phyloP scores from a whole-genome alignment of 2,329 filamentous ascomycete genomes.

The Boeremia exigua region DNA sequence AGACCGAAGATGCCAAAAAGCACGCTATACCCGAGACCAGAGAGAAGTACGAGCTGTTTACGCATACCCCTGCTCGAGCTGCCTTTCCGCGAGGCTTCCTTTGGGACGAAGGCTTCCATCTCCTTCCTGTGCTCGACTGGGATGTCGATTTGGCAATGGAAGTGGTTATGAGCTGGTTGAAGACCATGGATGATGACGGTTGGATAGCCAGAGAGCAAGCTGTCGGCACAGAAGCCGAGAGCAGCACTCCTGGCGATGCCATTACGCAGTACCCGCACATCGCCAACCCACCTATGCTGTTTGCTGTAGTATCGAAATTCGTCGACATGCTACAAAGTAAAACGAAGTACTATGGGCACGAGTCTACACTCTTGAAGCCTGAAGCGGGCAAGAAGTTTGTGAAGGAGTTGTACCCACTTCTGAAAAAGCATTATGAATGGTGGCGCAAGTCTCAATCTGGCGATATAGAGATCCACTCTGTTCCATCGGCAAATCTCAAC shows the following conservation, averaged over 20 bases:
- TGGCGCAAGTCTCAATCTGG: slow-evolving; percentile 89
- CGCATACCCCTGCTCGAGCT: slow-evolving; percentile 84
- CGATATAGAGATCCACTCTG: slow-evolving; percentile 56
- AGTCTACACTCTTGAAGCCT: slow-evolving; percentile 61
- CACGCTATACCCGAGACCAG: slow-evolving; percentile 72
- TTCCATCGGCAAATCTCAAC: slow-evolving; percentile 53
- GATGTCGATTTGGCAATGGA: slow-evolving; percentile 85
- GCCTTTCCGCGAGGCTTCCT: slow-evolving; percentile 95
- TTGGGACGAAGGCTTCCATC: slow-evolving; percentile 96
- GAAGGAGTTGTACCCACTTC: slow-evolving; percentile 78
- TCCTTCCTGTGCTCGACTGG: slow-evolving; percentile 88
- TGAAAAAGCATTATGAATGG: slow-evolving; percentile 89
- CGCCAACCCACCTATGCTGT: slow-evolving; percentile 92
- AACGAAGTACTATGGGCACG: slow-evolving; percentile 61
- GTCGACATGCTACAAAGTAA: slow-evolving; percentile 60
- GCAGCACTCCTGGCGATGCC: slow-evolving; percentile 88
- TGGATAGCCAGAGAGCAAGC: slow-evolving; percentile 98
- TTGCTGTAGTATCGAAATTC: slow-evolving; percentile 82
- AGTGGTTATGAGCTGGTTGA: slow-evolving; percentile 91
- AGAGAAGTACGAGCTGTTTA: slow-evolving; percentile 85
- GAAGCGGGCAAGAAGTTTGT: slow-evolving; percentile 75
- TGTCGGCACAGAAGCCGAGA: slow-evolving; percentile 83
- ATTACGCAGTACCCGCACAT: slow-evolving; percentile 95
- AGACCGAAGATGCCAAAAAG: slow-evolving; percentile 76
- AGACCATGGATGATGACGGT: slow-evolving; percentile 90